These are phyloP conservation scores for Linnemannia zychae DNA, from an alignment of 192 early-diverging fungal genomes.

Conservation along the genomic window DNA sequence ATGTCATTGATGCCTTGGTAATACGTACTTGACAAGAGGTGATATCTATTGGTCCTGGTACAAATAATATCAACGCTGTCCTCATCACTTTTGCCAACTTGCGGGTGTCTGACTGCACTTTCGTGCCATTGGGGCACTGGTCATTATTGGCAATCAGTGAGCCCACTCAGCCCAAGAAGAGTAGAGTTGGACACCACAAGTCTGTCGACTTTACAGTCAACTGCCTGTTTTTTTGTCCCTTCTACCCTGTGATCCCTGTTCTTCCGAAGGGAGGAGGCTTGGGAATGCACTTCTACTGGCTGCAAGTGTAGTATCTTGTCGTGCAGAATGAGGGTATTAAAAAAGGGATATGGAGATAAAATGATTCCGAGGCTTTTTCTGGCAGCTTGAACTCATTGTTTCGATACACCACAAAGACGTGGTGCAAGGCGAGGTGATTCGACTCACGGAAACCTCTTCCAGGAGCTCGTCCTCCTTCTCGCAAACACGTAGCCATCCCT, in stretches of 20 bases:
- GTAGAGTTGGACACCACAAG: constrained; percentile 5
- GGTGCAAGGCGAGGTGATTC: neutral
- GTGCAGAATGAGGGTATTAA: neutral
- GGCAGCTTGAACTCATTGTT: constrained; percentile 8
- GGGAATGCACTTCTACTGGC: constrained; percentile 11
- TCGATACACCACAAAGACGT: neutral
- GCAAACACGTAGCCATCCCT: neutral
- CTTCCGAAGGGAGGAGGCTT: constrained; percentile 4
- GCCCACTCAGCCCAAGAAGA: neutral
- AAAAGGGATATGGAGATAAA: constrained; percentile 7
- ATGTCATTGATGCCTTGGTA: constrained; percentile 2
- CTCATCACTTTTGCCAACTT: constrained; percentile 15
- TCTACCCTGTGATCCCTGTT: constrained; percentile 6
- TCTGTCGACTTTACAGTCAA: constrained; percentile 14
- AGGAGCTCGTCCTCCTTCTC: neutral
- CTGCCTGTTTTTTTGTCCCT: neutral
- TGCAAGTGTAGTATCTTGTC: neutral
- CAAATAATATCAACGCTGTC: constrained; percentile 15
- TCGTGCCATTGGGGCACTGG: neutral
- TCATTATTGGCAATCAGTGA: constrained; percentile 12
- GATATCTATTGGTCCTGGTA: constrained; percentile 7
- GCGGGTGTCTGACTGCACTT: constrained; percentile 13
- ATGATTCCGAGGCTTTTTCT: neutral
- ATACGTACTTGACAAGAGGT: neutral
- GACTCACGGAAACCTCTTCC: neutral